Evolutionary conservation across 176 grass and related monocot genomes (phyloP).

Genomic region (Echinochloa phyllopogon): DNA sequence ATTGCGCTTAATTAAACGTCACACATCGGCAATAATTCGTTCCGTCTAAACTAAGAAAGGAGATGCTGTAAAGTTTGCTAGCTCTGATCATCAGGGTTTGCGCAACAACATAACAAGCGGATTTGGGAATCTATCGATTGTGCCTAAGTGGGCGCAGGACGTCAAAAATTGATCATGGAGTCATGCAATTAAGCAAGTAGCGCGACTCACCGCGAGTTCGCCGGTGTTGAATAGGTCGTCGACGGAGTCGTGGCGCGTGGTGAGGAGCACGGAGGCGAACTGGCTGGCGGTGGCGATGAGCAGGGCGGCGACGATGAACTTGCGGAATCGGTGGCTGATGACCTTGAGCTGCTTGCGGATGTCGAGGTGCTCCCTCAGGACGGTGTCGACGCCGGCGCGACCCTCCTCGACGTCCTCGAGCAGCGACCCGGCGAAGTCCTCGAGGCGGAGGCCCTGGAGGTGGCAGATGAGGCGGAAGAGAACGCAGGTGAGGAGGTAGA

Average conservation of each 20-base stretch:
- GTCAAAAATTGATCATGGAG: neutral
- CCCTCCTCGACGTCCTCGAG: slow-evolving; percentile 68
- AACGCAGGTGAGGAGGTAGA: slow-evolving; percentile 89
- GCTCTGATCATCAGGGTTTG: neutral
- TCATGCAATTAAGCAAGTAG: neutral
- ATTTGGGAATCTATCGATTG: neutral
- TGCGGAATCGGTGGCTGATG: slow-evolving; percentile 81
- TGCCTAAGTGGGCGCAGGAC: neutral
- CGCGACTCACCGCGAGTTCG: slow-evolving; percentile 69
- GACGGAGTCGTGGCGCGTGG: slow-evolving; percentile 65
- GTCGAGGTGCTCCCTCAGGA: slow-evolving; percentile 86
- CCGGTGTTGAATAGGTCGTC: slow-evolving; percentile 83
- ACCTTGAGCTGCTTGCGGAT: slow-evolving; percentile 91
- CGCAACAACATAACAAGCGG: neutral
- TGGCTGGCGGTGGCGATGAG: slow-evolving; percentile 82
- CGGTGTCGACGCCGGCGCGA: slow-evolving; percentile 42
- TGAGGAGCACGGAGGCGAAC: slow-evolving; percentile 82
- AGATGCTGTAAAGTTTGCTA: neutral
- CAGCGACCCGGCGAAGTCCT: slow-evolving; percentile 70
- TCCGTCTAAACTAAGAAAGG: slow-evolving; percentile 16
- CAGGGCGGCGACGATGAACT: slow-evolving; percentile 73
- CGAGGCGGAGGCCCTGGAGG: slow-evolving; percentile 77
- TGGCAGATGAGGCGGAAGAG: slow-evolving; percentile 93
- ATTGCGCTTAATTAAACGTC: slow-evolving; percentile 21
- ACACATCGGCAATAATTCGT: neutral